Conservation (phyloP, 768 basidiomycete genomes). For the Suillus subalutaceus region DNA sequence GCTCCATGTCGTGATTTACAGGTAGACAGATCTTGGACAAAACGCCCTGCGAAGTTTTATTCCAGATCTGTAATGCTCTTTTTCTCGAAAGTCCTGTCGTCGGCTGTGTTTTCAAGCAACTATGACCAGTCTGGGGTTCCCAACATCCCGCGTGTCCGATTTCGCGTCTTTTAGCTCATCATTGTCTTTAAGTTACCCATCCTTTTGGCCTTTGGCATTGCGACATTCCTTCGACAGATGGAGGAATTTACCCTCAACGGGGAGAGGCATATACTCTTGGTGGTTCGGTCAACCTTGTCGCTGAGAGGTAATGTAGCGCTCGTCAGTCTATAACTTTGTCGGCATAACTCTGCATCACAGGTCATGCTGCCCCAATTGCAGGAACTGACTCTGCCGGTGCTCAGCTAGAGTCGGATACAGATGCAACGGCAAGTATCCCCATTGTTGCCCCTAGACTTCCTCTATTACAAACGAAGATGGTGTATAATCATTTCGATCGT, state of each 20-base stretch:
- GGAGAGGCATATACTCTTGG: constrained; percentile 19
- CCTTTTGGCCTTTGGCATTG: background rate
- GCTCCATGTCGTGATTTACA: background rate
- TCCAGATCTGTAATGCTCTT: background rate
- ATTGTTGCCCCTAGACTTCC: constrained; percentile 33
- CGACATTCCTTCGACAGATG: constrained; percentile 26
- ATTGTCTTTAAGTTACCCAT: background rate
- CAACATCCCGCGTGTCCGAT: background rate
- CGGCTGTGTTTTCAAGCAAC: background rate
- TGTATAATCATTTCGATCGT: constrained; percentile 64
- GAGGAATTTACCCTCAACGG: constrained; percentile 22
- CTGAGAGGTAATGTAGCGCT: constrained; percentile 24
- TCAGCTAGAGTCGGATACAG: background rate
- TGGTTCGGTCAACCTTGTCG: constrained; percentile 20
- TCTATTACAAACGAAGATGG: constrained; percentile 62
- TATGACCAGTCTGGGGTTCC: background rate
- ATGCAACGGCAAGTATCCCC: constrained; percentile 9
- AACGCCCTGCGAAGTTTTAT: background rate
- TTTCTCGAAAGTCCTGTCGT: background rate
- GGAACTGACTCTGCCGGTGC: background rate
- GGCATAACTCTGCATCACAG: background rate
- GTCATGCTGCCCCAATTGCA: constrained; percentile 10
- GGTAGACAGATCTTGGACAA: background rate
- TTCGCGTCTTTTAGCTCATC: background rate
- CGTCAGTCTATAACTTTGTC: background rate